phyloP scores from a whole-genome alignment of 768 basidiomycete genomes.

The Leucocoprinus birnbaumii region DNA sequence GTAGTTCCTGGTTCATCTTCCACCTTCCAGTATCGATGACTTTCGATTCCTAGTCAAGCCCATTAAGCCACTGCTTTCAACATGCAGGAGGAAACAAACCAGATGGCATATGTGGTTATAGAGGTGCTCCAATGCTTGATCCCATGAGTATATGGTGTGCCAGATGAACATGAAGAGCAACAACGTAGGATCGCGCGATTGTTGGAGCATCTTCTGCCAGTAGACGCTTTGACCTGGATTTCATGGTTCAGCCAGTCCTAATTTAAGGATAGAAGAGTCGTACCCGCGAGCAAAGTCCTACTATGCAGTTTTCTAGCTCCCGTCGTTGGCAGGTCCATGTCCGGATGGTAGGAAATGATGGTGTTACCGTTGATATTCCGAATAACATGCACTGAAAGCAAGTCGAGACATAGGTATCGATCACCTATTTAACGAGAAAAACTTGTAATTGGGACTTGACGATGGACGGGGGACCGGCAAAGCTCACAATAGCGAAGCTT shows the following conservation, averaged over 20 bases:
- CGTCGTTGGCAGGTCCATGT: constrained; percentile 34
- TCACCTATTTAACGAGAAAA: constrained; percentile 18
- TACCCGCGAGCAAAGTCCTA: constrained; percentile 47
- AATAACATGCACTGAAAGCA: constrained; percentile 47
- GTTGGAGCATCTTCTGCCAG: constrained; percentile 36
- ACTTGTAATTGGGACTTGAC: neutral
- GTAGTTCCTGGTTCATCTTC: constrained; percentile 47
- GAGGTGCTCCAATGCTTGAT: constrained; percentile 50
- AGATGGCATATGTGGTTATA: constrained; percentile 46
- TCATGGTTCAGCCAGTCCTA: neutral
- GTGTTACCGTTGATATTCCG: constrained; percentile 42
- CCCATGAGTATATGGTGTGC: constrained; percentile 61
- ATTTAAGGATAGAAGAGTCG: neutral
- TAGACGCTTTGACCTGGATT: constrained; percentile 36
- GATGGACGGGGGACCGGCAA: neutral
- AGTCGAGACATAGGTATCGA: constrained; percentile 38
- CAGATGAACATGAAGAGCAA: constrained; percentile 48
- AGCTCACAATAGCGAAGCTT: constrained; percentile 21
- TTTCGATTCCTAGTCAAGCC: constrained; percentile 41
- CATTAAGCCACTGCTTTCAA: neutral
- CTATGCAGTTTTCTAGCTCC: constrained; percentile 40
- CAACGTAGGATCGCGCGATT: constrained; percentile 50
- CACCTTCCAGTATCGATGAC: constrained; percentile 41
- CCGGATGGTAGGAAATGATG: constrained; percentile 49
- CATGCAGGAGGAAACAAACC: constrained; percentile 27